phyloP scores from a whole-genome alignment of 1,284 basidiomycete species.

The Macrocystidia cucumis region DNA sequence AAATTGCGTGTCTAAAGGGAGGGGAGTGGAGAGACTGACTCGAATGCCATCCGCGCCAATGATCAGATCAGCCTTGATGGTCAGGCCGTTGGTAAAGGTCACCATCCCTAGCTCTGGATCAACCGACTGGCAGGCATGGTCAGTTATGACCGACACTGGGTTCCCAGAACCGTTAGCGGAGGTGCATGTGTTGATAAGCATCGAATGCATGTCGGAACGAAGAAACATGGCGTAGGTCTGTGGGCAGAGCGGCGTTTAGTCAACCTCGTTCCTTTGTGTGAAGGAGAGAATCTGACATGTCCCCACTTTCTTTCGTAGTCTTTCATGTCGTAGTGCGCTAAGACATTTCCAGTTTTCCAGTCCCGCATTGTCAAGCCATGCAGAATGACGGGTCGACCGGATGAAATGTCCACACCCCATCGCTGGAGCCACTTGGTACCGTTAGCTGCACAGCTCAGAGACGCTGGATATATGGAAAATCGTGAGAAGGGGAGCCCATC shows the following conservation, averaged over 20 bases:
- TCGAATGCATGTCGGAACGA: conserved; percentile 22
- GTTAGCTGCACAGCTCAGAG: conserved; percentile 26
- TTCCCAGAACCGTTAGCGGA: conserved; percentile 17
- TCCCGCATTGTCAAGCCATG: conserved; percentile 18
- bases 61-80: conserved; percentile 25
- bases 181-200: conserved; percentile 19
- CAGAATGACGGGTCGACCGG: conserved; percentile 21
- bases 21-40: conserved; percentile 9
- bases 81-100: conserved; percentile 23
- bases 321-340: conserved; percentile 21
- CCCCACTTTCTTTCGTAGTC: conserved; percentile 25
- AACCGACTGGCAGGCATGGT: conserved; percentile 22
- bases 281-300: conserved; percentile 14
- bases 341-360: conserved; percentile 19
- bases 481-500: background rate
- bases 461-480: conserved; percentile 9
- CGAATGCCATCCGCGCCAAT: conserved; percentile 34
- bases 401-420: conserved; percentile 23
- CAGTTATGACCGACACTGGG: conserved; percentile 18
- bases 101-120: conserved; percentile 18
- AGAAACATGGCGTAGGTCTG: conserved; percentile 23
- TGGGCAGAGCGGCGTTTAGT: background rate
- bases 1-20: background rate
- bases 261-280: no score
- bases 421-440: conserved; percentile 24